A percentile compares a stretch with the other conserved stretches of the same genome.
phyloP scores from a whole-genome alignment of 1,284 basidiomycete species.

The Stereum hirsutum region DNA sequence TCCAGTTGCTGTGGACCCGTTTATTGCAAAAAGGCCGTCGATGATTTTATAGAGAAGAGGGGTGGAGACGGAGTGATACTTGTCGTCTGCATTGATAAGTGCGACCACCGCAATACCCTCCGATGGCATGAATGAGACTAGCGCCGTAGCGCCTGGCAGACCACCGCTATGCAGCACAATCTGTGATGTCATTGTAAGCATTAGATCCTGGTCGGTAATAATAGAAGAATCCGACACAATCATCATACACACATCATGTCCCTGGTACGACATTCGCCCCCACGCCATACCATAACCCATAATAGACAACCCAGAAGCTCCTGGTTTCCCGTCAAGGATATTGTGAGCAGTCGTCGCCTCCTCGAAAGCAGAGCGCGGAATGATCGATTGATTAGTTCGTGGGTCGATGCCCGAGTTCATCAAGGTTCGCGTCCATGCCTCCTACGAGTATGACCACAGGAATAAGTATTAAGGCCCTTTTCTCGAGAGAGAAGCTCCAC shows the following conservation, averaged over 20 bases:
- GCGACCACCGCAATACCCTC: constrained; percentile 30
- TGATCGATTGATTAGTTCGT: constrained; percentile 26
- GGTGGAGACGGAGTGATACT: no score
- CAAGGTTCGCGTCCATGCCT: constrained; percentile 32
- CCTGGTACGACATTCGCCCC: constrained; percentile 26
- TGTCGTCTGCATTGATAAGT: constrained; percentile 31
- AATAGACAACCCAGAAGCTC: constrained; percentile 10
- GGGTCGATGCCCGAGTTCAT: constrained; percentile 34
- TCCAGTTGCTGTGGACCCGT: no score
- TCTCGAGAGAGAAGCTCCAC: no score
- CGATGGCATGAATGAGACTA: constrained; percentile 19
- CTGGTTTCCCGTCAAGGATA: constrained; percentile 7
- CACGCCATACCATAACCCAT: constrained; percentile 34
- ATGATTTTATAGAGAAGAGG: no score
- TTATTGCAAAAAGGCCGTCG: no score
- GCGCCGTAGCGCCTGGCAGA: constrained; percentile 31
- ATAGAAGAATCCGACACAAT: no score
- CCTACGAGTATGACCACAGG: no score
- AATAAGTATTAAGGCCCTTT: no score
- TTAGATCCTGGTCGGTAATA: no score
- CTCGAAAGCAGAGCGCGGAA: constrained; percentile 27
- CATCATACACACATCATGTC: constrained; percentile 25
- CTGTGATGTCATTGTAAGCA: no score
- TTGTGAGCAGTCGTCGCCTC: constrained; percentile 26
- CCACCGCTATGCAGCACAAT: no score